phyloP scores from a whole-genome alignment of 2,329 filamentous ascomycete genomes.

The Acrodontium crateriforme region DNA sequence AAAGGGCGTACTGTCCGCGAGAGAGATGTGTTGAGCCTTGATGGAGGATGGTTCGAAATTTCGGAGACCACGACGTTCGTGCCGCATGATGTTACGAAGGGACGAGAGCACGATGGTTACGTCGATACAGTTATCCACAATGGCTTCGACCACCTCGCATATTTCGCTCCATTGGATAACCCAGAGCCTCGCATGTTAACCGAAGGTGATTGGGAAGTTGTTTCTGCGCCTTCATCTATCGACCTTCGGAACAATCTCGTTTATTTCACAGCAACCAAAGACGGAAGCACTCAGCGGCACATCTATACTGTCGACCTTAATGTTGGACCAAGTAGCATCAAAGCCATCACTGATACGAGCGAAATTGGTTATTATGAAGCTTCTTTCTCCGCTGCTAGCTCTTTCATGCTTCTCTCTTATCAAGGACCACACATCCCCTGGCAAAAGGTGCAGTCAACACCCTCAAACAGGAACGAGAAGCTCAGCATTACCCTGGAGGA shows the following conservation, averaged over 20 bases:
- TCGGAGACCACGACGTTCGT: conserved; percentile 75
- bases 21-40: conserved; percentile 66
- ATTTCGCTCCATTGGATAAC: conserved; percentile 80
- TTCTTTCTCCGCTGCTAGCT: conserved; percentile 70
- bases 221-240: conserved; percentile 60
- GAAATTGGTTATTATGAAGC: conserved; percentile 65
- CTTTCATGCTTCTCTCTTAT: conserved; percentile 76
- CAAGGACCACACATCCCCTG: conserved; percentile 73
- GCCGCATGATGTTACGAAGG: conserved; percentile 65
- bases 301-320: conserved; percentile 81
- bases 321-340: conserved; percentile 47
- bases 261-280: conserved; percentile 80
- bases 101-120: conserved; percentile 65
- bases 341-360: conserved; percentile 58
- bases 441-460: conserved; percentile 81
- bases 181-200: conserved; percentile 74
- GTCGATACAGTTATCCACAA: conserved; percentile 81
- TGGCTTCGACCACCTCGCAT: conserved; percentile 79
- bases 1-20: conserved; percentile 67
- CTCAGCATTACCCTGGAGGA: conserved; percentile 65
- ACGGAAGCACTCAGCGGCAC: conserved; percentile 79
- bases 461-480: conserved; percentile 42
- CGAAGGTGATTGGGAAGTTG: conserved; percentile 83
- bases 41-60: conserved; percentile 95
- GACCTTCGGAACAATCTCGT: conserved; percentile 76